A percentile compares a stretch with the other conserved stretches of the same genome.
These are phyloP conservation scores for Saccharomyces hybrid DNA, from an alignment of 1,139 yeast genomes.

Conservation along the genomic window DNA sequence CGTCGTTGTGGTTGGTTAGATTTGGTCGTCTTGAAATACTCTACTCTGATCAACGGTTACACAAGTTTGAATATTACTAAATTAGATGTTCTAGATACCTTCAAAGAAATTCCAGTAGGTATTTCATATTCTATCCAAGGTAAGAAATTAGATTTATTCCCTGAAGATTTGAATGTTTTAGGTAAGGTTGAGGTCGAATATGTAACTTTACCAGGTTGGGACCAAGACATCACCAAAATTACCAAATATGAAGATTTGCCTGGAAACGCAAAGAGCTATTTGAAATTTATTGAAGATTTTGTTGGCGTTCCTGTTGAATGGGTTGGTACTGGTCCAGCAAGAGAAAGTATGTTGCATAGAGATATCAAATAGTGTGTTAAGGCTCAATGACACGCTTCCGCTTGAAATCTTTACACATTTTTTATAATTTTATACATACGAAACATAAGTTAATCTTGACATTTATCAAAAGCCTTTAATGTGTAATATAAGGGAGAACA, in stretches of 20 bases:
- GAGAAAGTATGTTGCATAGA: conserved; percentile 65
- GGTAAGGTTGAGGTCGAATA: conserved; percentile 89
- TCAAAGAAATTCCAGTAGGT: conserved; percentile 82
- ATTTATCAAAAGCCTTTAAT: not conserved
- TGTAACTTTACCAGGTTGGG: conserved; percentile 91
- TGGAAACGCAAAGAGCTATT: conserved; percentile 74
- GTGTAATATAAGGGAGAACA: not conserved
- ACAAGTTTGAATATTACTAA: conserved; percentile 91
- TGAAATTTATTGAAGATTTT: conserved; percentile 77
- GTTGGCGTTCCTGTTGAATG: conserved; percentile 81
- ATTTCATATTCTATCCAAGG: conserved; percentile 76
- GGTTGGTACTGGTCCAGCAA: conserved; percentile 99
- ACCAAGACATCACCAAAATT: conserved; percentile 68
- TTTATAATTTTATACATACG: not conserved
- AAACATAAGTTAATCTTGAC: not conserved
- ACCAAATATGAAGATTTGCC: conserved; percentile 74
- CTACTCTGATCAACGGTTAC: conserved; percentile 87
- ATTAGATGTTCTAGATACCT: conserved; percentile 85
- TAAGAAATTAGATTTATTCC: conserved; percentile 67
- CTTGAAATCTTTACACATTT: not conserved
- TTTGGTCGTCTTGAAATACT: conserved; percentile 86
- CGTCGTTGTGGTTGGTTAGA: conserved; percentile 99
- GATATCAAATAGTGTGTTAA: conserved; percentile 11
- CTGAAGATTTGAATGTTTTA: conserved; percentile 77
- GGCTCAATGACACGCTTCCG: not conserved